Percentiles rank a stretch among this genome's conserved stretches.
Conservation (phyloP, 2,329 filamentous ascomycete genomes). For the Stagonosporopsis tanaceti region DNA sequence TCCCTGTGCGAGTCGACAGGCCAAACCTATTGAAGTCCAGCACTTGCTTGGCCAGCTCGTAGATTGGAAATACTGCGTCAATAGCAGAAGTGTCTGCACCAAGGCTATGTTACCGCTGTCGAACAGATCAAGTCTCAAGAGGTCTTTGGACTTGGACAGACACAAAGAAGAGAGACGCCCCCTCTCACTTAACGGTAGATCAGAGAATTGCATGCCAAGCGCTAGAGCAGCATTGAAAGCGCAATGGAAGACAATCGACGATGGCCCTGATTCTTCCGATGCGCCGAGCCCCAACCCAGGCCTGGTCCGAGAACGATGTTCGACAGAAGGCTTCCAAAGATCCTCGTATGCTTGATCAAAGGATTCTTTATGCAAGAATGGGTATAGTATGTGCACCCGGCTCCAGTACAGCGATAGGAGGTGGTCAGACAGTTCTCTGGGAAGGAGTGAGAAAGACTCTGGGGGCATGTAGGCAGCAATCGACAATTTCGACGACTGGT, state of each 20-base stretch:
- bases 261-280: conserved; percentile 10
- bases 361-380: conserved; percentile 14
- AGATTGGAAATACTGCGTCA: conserved; percentile 21
- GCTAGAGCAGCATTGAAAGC: conserved; percentile 19
- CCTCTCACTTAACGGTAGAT: conserved; percentile 9
- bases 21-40: conserved; percentile 19
- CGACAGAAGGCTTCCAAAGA: conserved; percentile 12
- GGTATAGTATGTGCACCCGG: conserved; percentile 18
- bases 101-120: conserved; percentile 12
- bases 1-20: conserved; percentile 17
- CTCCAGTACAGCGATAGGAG: conserved; percentile 16
- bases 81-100: conserved; percentile 14
- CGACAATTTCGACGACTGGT: neutral
- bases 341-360: conserved; percentile 19
- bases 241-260: conserved; percentile 18
- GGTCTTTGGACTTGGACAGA: conserved; percentile 13
- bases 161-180: conserved; percentile 14
- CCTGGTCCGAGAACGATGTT: conserved; percentile 2
- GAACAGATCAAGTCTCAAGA: conserved; percentile 16
- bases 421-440: conserved; percentile 13
- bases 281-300: conserved; percentile 14
- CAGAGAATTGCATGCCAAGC: conserved; percentile 21
- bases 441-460: conserved; percentile 17
- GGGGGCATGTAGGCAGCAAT: conserved; percentile 3
- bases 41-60: conserved; percentile 19